Base-by-base conservation (phyloP, 1,284 basidiomycete species). In the Paramarasmius palmivorus region DNA sequence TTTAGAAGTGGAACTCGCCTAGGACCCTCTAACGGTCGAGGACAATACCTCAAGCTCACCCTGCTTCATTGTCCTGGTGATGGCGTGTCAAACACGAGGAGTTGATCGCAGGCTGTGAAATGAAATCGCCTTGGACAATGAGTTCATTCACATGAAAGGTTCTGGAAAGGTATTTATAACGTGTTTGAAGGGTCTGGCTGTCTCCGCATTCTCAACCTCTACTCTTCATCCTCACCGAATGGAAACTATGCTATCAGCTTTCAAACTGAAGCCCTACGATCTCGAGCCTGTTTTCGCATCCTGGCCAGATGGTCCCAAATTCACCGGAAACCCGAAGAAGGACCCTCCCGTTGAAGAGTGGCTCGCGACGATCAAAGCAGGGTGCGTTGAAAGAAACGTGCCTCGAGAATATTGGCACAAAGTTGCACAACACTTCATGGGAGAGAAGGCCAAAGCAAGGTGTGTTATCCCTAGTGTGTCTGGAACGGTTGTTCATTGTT, bases 331-430 rank as follows among this genome's bases (percentile, higher is more conserved):
- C 57, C 68, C 79, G 4, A 84, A 80, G 76, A 85, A 84, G 59
- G 88, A 90, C 65, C 71, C 71, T 34, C 71, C 83, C 0, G 81
- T 90, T 41, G 80, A 86, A 59, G 79, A 83, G 52, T 90, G 88
- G 87, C 73, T 90, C 49, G 73, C 80, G 47, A 69, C 77, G 58
- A 85, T 90, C 67, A 88, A 80, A 69, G 73, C 77, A 19, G 87
- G 85, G 17, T 89, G 88, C 59, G 63, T 78, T 49, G 77, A 84
- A 60, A 79, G 83, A 58, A 81, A 83, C 48, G 77, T 90, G 15
- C 88, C 88, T 32, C 79, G 85, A 65, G 86, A 89, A 60, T 88
- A 79, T 68, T 90, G 88, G 88, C 81, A 88, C 72, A 87, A 86
- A 60, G 86, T 87, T 50, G 88, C 78, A 15, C 86, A 88, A 62